phyloP scores from a whole-genome alignment of 1,284 basidiomycete genomes.

The Ustanciosporium gigantosporum region DNA sequence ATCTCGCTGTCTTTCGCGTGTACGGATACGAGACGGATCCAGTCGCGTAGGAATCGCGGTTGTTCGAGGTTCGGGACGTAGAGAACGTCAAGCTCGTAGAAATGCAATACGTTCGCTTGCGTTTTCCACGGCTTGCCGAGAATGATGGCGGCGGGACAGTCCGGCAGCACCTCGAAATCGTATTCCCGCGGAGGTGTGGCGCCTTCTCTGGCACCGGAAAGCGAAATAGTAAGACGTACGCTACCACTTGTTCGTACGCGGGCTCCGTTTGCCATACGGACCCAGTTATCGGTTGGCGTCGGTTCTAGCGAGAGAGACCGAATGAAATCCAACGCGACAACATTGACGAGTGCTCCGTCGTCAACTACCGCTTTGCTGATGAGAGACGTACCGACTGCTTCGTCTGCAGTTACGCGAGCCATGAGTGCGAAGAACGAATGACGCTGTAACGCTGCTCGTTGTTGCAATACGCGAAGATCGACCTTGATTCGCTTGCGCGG shows the following conservation, averaged over 20 bases:
- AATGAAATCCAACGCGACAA: neutral
- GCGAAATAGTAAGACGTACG: neutral
- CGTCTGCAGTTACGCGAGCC: neutral
- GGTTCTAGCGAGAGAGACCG: neutral
- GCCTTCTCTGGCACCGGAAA: neutral
- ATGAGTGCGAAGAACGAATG: neutral
- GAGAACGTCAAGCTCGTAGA: neutral
- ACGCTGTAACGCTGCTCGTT: neutral
- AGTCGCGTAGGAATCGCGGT: neutral
- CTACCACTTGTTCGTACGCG: neutral
- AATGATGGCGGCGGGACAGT: neutral
- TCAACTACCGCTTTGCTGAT: neutral
- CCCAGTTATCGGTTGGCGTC: neutral
- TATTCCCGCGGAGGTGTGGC: neutral
- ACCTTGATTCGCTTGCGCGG: too few relatives aligned
- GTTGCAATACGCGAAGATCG: neutral
- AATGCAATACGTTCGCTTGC: neutral
- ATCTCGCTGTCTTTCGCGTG: neutral
- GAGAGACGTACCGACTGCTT: neutral
- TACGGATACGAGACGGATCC: neutral
- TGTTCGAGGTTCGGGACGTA: neutral
- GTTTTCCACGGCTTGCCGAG: neutral
- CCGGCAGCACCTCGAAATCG: neutral
- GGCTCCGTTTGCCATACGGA: neutral
- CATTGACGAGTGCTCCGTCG: neutral